A percentile compares a stretch with the other conserved stretches of the same genome.
These are phyloP conservation scores for Thalassiosira livingstoniorum DNA, from an alignment of 352 stramenopile species.

Conservation along the genomic window DNA sequence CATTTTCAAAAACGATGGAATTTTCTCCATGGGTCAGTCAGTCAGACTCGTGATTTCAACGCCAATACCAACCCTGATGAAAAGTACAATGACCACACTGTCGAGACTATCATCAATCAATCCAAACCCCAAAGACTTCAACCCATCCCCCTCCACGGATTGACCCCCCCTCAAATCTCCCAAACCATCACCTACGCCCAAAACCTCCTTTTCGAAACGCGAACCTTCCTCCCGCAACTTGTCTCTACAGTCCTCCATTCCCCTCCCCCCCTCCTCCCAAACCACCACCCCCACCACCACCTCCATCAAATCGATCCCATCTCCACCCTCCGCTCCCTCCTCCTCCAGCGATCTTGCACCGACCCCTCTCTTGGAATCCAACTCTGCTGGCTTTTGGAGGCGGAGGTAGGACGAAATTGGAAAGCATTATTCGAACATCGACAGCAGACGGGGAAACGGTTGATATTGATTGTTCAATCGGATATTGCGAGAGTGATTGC, in stretches of 20 bases:
- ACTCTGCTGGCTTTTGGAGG: slow-evolving; percentile 85
- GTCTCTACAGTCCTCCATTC: slow-evolving; percentile 81
- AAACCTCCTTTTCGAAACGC: slow-evolving; percentile 57
- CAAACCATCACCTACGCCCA: slow-evolving; percentile 23
- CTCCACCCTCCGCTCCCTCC: slow-evolving; percentile 69
- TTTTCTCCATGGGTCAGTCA: slow-evolving; percentile 8
- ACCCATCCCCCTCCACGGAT: slow-evolving; percentile 23
- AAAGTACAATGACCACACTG: neutral
- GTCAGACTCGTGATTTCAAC: neutral
- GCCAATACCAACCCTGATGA: neutral
- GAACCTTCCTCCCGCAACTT: slow-evolving; percentile 81
- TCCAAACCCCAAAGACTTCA: neutral
- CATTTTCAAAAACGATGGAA: slow-evolving; percentile 30
- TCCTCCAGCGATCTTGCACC: slow-evolving; percentile 74
- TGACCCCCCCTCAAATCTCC: slow-evolving; percentile 30
- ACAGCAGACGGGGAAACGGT: slow-evolving; percentile 78
- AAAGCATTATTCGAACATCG: slow-evolving; percentile 85
- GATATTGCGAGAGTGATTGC: slow-evolving; percentile 80
- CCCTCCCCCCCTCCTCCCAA: slow-evolving; percentile 56
- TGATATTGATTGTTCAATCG: slow-evolving; percentile 82
- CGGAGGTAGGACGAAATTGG: slow-evolving; percentile 82
- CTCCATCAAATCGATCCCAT: slow-evolving; percentile 71
- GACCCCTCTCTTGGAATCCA: slow-evolving; percentile 83
- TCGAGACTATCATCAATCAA: neutral
- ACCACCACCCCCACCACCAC: neutral